Percentiles rank a stretch among this genome's conserved stretches.
Evolutionary conservation across 108 stramenopile genomes (phyloP).

Genomic region (Heterococcus sp.): DNA sequence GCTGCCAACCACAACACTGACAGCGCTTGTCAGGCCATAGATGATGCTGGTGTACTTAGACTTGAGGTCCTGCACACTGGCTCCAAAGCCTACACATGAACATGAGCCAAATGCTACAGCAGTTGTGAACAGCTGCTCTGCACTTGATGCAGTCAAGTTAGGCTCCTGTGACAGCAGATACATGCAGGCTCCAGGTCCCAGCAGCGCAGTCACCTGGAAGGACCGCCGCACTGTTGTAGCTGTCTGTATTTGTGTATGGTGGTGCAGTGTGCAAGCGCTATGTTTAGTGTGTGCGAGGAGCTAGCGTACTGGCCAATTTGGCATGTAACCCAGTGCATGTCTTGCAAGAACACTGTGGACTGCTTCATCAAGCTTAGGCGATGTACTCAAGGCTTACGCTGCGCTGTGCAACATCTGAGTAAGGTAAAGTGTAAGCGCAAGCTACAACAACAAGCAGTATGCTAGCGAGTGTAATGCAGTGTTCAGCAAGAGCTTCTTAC

Average conservation of each 20-base stretch:
- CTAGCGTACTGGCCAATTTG: no score
- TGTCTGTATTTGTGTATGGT: background rate
- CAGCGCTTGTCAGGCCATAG: conserved; percentile 39
- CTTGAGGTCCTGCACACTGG: conserved; percentile 30
- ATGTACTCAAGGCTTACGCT: no score
- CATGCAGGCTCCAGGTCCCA: conserved; percentile 72
- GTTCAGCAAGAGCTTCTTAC: no score
- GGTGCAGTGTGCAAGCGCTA: no score
- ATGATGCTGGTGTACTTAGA: conserved; percentile 80
- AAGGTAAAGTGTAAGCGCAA: no score
- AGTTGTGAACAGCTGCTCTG: conserved; percentile 7
- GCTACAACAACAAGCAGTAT: no score
- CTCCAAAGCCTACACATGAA: conserved; percentile 20
- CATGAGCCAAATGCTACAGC: conserved; percentile 38
- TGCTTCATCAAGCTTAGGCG: no score
- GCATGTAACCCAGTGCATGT: no score
- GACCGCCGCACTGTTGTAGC: conserved; percentile 66
- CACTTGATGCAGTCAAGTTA: conserved; percentile 1
- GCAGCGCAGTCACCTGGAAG: conserved; percentile 72
- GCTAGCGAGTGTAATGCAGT: no score
- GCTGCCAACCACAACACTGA: conserved; percentile 11
- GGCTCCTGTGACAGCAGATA: background rate
- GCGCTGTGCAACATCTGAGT: no score
- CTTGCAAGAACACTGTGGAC: no score
- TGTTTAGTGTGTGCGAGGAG: no score